These are phyloP conservation scores for Xylaria sp. DNA, from an alignment of 2,329 filamentous ascomycete genomes.

Conservation along the genomic window DNA sequence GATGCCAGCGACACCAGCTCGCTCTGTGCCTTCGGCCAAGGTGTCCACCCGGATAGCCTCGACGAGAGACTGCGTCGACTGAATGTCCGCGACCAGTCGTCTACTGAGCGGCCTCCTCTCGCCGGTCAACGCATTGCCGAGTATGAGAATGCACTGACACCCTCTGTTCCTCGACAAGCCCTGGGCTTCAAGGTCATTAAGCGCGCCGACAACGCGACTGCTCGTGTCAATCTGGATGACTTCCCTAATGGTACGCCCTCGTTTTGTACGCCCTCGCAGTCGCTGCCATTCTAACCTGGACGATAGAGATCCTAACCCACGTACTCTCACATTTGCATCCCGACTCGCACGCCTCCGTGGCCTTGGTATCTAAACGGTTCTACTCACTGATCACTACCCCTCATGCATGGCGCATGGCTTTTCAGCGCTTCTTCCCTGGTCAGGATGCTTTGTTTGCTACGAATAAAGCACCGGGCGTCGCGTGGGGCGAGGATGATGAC, in stretches of 20 bases:
- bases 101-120: constrained; percentile 46
- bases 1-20: constrained; percentile 42
- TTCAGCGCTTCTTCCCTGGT: constrained; percentile 89
- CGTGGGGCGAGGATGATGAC: constrained; percentile 59
- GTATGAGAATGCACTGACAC: constrained; percentile 69
- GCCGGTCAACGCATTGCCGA: constrained; percentile 67
- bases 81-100: constrained; percentile 54
- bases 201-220: constrained; percentile 54
- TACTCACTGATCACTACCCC: constrained; percentile 88
- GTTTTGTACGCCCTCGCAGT: constrained; percentile 27
- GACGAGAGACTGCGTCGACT: constrained; percentile 64
- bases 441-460: constrained; percentile 65
- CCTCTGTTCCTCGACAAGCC: constrained; percentile 58
- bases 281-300: constrained; percentile 41
- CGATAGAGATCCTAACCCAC: constrained; percentile 87
- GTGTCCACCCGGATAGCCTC: constrained; percentile 57
- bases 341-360: constrained; percentile 82
- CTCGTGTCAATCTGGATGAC: constrained; percentile 60
- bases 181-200: constrained; percentile 68
- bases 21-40: constrained; percentile 44
- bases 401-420: constrained; percentile 93
- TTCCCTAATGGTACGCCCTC: constrained; percentile 82
- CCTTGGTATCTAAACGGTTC: constrained; percentile 88
- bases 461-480: constrained; percentile 51
- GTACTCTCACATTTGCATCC: constrained; percentile 90